Percentiles rank a stretch among this genome's conserved stretches.
phyloP scores from a whole-genome alignment of 2,329 filamentous ascomycete genomes.

The Colletotrichum theobromicola region DNA sequence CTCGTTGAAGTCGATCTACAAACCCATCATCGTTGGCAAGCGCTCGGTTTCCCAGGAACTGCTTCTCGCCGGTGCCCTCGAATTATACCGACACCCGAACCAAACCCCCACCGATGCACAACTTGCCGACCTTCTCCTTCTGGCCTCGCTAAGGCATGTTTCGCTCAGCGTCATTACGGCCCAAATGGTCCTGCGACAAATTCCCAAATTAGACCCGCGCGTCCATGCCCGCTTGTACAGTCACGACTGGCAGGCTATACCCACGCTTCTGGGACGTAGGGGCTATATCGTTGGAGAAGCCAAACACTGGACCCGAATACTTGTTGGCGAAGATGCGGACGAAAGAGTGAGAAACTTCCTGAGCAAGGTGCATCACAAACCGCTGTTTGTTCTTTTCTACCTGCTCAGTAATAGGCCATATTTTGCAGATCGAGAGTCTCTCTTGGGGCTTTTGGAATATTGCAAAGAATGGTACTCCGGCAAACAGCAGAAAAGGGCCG shows the following conservation, averaged over 20 bases:
- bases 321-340: background rate
- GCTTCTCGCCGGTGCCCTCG: background rate
- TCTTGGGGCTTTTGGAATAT: conserved; percentile 7
- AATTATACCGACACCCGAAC: background rate
- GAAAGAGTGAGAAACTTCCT: conserved; percentile 5
- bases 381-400: conserved; percentile 14
- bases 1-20: background rate
- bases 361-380: background rate
- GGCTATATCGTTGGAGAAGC: background rate
- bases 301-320: conserved; percentile 4
- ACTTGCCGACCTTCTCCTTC: background rate
- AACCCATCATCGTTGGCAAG: background rate
- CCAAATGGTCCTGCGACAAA: conserved; percentile 2
- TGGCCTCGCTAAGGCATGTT: background rate
- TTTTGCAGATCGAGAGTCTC: background rate
- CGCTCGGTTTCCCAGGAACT: background rate
- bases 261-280: background rate
- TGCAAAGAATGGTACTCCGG: conserved; percentile 5
- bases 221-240: background rate
- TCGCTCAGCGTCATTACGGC: conserved; percentile 3
- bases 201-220: background rate
- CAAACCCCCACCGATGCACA: background rate
- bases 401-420: background rate
- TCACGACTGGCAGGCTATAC: background rate
- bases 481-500: background rate